These are phyloP conservation scores for Bipolaris oryzae DNA, from an alignment of 2,329 filamentous ascomycete genomes.

Conservation along the genomic window DNA sequence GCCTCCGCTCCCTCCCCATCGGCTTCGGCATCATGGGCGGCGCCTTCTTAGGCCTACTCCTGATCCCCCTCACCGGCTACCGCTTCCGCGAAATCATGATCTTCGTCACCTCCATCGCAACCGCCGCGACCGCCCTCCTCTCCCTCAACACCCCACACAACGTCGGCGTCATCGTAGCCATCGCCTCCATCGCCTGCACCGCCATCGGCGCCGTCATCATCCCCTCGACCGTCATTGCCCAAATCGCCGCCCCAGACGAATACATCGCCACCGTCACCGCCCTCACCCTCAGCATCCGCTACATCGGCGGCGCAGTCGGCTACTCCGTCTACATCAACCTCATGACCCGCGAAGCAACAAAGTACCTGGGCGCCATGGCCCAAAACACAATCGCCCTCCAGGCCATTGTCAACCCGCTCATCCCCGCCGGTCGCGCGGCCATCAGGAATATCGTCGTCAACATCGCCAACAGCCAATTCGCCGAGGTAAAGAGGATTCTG, in stretches of 20 bases:
- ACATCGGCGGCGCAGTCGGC: conserved; percentile 69
- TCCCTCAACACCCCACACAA: conserved; percentile 60
- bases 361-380: conserved; percentile 28
- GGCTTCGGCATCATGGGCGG: conserved; percentile 68
- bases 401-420: conserved; percentile 51
- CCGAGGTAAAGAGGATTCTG: conserved; percentile 53
- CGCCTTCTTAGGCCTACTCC: conserved; percentile 63
- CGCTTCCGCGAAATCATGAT: conserved; percentile 67
- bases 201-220: conserved; percentile 73
- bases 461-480: conserved; percentile 43
- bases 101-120: conserved; percentile 66
- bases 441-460: conserved; percentile 54
- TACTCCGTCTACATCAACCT: conserved; percentile 58
- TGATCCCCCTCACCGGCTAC: conserved; percentile 64
- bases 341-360: conserved; percentile 35
- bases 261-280: conserved; percentile 73
- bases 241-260: conserved; percentile 72
- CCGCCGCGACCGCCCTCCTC: conserved; percentile 64
- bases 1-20: conserved; percentile 69
- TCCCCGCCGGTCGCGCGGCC: conserved; percentile 54
- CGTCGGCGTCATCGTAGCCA: conserved; percentile 59
- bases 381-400: conserved; percentile 55
- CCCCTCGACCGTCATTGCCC: conserved; percentile 70
- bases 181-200: conserved; percentile 66
- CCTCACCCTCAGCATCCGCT: conserved; percentile 71